Evolutionary conservation across 495 filamentous ascomycete genomes (phyloP).

Genomic region (Chaetomium tenue): DNA sequence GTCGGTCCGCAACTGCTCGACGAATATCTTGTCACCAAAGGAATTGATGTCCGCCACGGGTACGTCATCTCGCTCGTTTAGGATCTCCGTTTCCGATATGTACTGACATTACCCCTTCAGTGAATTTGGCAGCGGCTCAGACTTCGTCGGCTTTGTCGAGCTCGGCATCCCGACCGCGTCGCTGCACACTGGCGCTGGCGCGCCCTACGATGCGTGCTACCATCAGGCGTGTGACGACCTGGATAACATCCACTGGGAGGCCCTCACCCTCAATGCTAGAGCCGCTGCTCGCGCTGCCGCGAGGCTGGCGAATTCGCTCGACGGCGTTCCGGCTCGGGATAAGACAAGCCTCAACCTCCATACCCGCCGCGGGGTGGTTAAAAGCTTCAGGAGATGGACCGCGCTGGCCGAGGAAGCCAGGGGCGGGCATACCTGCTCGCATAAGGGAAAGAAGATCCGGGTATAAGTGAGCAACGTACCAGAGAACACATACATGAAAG

Average conservation of each 20-base stretch:
- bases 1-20: slow-evolving; percentile 32
- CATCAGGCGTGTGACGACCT: slow-evolving; percentile 59
- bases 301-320: slow-evolving; percentile 49
- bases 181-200: slow-evolving; percentile 63
- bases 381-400: slow-evolving; percentile 25
- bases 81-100: background rate
- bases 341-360: slow-evolving; percentile 28
- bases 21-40: slow-evolving; percentile 35
- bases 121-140: slow-evolving; percentile 60
- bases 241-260: slow-evolving; percentile 58
- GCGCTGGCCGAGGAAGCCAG: slow-evolving; percentile 21
- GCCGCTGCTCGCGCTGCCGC: slow-evolving; percentile 57
- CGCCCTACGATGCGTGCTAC: slow-evolving; percentile 61
- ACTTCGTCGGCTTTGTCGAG: slow-evolving; percentile 65
- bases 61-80: slow-evolving; percentile 1
- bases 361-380: slow-evolving; percentile 18
- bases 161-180: slow-evolving; percentile 60
- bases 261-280: slow-evolving; percentile 58
- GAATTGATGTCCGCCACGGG: slow-evolving; percentile 31
- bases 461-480: slow-evolving; percentile 4
- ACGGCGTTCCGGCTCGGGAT: slow-evolving; percentile 35
- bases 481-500: background rate
- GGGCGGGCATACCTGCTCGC: slow-evolving; percentile 23
- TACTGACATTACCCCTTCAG: slow-evolving; percentile 19
- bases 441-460: slow-evolving; percentile 14